Evolutionary conservation across 768 basidiomycete genomes (phyloP), one percentile per base, ranked within the genome.

Genomic region (Lentinula raphanica): DNA sequence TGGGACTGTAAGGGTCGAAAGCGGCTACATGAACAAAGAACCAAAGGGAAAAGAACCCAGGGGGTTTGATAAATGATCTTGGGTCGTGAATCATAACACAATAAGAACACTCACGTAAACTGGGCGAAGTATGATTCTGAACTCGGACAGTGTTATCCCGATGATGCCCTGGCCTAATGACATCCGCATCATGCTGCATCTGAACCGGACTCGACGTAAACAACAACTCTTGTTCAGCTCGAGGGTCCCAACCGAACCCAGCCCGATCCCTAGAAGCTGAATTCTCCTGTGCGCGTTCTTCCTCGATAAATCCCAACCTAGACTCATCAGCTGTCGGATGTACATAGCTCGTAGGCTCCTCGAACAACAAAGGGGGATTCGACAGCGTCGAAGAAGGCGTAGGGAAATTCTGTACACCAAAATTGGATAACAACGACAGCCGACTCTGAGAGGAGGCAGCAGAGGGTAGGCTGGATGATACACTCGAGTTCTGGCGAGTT

Each of bases 401-500:
- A 13, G 73, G 54, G 21, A 76, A 58, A 57, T 76, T 77, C 45
- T 74, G 72, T 5, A 77, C 68, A 9, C 62, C 73, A 42, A 78
- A 67, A 62, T 73, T 76, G 17, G 77, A 78, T 32, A 79, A 64
- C 46, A 75, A 59, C 17, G 76, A 77, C 4, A 78, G 65, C 51
- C 75, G 65, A 25, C 59, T 54, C 19, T 32, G 53, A 1, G 46
- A 38, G 13, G 44, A 60, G 19, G 62, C 70, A 67, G 15, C 45
- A 12, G 29, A 61, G 27, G 32, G 71, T 66, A 53, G 63, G 17
- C 25, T 53, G 19, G 51, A 65, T 15, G 66, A 62, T 11, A 69
- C 66, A 25, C 59, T 59, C 25, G 69, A 62, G 39, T 65, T 62
- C 40, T 68, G 68, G 54, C 61, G 59, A 45, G 61, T 68, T 13